phyloP scores from a whole-genome alignment of 345 rosid genomes.

The Eucalyptus erythrocorys region DNA sequence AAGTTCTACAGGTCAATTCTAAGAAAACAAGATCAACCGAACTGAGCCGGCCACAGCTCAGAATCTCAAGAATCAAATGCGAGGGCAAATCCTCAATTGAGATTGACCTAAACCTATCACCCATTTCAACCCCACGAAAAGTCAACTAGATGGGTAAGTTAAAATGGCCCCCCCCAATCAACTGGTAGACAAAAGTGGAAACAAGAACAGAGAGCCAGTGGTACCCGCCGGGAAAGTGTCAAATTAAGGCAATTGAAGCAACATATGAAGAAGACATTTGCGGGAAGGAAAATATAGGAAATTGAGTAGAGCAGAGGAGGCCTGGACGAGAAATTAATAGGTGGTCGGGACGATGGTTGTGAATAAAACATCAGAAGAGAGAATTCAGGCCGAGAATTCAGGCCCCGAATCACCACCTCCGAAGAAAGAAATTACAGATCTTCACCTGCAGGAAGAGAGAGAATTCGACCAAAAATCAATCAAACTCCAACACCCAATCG shows the following conservation, averaged over 20 bases:
- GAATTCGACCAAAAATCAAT: background rate
- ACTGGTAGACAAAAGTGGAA: background rate
- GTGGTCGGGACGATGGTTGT: slow-evolving; percentile 39
- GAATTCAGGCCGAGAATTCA: slow-evolving; percentile 9
- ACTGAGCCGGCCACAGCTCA: slow-evolving; percentile 56
- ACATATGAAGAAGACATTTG: slow-evolving; percentile 61
- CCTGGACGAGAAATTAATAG: slow-evolving; percentile 25
- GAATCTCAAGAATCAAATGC: slow-evolving; percentile 78
- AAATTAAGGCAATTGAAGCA: slow-evolving; percentile 69
- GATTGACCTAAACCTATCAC: slow-evolving; percentile 36
- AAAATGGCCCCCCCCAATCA: background rate
- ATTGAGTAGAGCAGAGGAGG: slow-evolving; percentile 31
- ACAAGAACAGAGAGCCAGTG: background rate
- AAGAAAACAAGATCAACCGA: slow-evolving; percentile 55
- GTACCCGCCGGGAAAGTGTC: slow-evolving; percentile 1
- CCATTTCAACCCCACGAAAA: slow-evolving; percentile 34
- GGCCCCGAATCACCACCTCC: slow-evolving; percentile 2
- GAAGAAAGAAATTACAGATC: background rate
- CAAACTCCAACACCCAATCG: background rate
- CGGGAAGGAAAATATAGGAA: slow-evolving; percentile 49
- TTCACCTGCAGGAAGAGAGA: background rate
- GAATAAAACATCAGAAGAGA: slow-evolving; percentile 76
- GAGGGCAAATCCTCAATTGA: slow-evolving; percentile 78
- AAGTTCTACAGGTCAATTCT: slow-evolving; percentile 71
- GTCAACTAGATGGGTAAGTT: background rate